phyloP scores from a whole-genome alignment of 768 basidiomycete genomes.

The Suillus tomentosus region DNA sequence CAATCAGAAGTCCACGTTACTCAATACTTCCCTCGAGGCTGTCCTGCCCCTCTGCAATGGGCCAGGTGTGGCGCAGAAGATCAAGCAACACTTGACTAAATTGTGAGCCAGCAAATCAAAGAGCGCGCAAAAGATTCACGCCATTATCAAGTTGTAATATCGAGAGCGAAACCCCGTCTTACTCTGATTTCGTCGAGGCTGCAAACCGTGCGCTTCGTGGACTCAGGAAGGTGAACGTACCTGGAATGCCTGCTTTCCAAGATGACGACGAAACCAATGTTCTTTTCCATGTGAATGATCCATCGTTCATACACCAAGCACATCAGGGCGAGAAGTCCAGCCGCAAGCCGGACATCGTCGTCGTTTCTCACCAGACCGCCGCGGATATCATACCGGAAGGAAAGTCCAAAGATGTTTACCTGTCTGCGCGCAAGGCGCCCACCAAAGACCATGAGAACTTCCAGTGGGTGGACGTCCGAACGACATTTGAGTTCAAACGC shows the following conservation, averaged over 20 bases:
- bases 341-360: slow-evolving; percentile 7
- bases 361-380: not conserved
- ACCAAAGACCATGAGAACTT: not conserved
- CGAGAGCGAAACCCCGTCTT: not conserved
- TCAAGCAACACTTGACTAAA: not conserved
- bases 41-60: slow-evolving; percentile 5
- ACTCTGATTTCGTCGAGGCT: not conserved
- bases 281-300: slow-evolving; percentile 3
- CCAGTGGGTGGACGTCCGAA: not conserved
- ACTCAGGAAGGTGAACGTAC: not conserved
- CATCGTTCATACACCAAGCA: not conserved
- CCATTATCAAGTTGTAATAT: not conserved
- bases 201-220: not conserved
- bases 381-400: not conserved
- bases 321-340: slow-evolving; percentile 1
- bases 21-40: not conserved
- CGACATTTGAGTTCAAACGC: not conserved
- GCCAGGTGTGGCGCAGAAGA: not conserved
- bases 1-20: not conserved
- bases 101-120: not conserved
- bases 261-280: not conserved
- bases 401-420: not conserved
- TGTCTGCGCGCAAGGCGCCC: not conserved
- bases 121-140: not conserved
- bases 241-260: not conserved